phyloP scores from a whole-genome alignment of 257 asterid species.

The Mitragyna speciosa region DNA sequence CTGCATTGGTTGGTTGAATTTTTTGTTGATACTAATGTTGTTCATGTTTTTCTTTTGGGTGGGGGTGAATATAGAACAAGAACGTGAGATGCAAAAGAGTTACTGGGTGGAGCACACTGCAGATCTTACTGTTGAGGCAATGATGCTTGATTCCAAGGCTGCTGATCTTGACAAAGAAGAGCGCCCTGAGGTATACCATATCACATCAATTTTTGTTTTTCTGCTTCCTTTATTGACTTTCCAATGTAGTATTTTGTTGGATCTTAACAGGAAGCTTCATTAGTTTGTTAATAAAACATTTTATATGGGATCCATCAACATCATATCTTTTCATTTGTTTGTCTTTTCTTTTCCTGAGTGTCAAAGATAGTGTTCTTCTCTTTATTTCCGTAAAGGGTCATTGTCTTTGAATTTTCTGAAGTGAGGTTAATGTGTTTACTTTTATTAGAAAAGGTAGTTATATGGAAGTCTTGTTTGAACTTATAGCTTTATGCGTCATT shows the following conservation, averaged over 20 bases:
- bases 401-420: not conserved
- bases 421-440: not conserved
- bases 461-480: not conserved
- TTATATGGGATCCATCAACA: not conserved
- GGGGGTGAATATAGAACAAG: conserved; percentile 40
- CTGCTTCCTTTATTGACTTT: not conserved
- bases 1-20: not conserved
- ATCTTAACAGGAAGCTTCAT: not conserved
- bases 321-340: not conserved
- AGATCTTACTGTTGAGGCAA: conserved; percentile 73
- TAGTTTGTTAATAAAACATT: not conserved
- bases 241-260: not conserved
- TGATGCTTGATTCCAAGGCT: conserved; percentile 98
- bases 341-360: not conserved
- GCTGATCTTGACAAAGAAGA: conserved; percentile 97
- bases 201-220: not conserved
- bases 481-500: not conserved
- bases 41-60: conserved; percentile 3
- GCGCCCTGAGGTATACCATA: conserved; percentile 73
- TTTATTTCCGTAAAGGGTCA: not conserved
- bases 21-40: not conserved
- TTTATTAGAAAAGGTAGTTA: not conserved
- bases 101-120: conserved; percentile 91
- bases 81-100: conserved; percentile 84
- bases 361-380: too few relatives aligned